Base-by-base conservation (phyloP, 768 basidiomycete species). In the Rhizopogon roseolus region DNA sequence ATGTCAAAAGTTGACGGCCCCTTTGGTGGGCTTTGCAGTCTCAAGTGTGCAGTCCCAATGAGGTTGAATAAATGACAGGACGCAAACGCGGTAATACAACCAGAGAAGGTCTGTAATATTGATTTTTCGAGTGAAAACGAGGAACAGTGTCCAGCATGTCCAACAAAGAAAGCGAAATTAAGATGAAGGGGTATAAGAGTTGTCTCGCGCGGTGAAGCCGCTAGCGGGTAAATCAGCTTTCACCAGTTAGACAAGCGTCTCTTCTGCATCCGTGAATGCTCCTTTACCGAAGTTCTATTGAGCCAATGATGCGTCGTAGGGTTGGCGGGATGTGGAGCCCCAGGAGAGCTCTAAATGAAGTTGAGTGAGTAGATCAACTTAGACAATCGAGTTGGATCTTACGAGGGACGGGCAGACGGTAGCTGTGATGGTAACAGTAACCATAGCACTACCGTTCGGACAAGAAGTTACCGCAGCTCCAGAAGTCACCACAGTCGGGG, bases 391-490 rank as follows among this genome's bases (percentile, higher is more conserved):
- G 28, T 4, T 1, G 32, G n/a, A 48, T 43, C 54, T 17, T 49
- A 65, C 64, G 38, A 52, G 57, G 29, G 57, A 39, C 5, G 64
- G 54, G 36, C 55, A 61, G 6, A 17, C 43, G 4, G 50, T 51
- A 9, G 54, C 49, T 6, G 60, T 65, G n/a, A 54, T 53, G 0
- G 64, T 64, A 6, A 66, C 62, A 0, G 64, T 59, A n/a, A 48
- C 22, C 22, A 22, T 22, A 22, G 22, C 51, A 0, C 29, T 19
- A 27, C 29, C 6, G 14, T n/a, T 17, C 7, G 36, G 38, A 37
- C 11, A 5, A 6, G 38, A 41, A 51, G 28, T 36, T 55, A 60
- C 10, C 6, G 28, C 9, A 13, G 43, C 22, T 22, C 22, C 22
- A 22, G 22, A 22, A 22, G 28, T 36, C 57, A 60, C 10, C 6